A percentile compares a stretch with the other conserved stretches of the same genome.
phyloP scores from a whole-genome alignment of 805 yeast genomes.

The Hanseniaspora vineae region DNA sequence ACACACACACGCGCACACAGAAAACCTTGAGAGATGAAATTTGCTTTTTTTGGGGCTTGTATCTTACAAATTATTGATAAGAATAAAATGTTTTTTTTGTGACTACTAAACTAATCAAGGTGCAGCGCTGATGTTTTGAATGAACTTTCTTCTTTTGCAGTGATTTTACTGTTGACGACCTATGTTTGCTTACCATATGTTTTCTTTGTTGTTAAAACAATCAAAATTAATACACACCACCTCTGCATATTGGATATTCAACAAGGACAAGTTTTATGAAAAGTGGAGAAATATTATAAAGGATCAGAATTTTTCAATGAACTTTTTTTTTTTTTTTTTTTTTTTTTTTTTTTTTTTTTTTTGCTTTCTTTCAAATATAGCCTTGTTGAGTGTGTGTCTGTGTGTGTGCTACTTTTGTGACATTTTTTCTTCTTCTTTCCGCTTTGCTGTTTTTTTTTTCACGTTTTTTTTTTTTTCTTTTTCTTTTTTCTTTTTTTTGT shows the following conservation, averaged over 20 bases:
- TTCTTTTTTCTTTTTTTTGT: no score
- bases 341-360: background rate
- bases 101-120: background rate
- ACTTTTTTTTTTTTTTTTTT: background rate
- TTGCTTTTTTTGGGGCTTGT: background rate
- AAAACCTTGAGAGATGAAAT: background rate
- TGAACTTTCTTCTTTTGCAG: background rate
- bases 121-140: background rate
- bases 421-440: no score
- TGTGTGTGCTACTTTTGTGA: no score
- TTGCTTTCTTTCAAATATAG: no score
- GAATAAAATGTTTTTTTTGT: no score
- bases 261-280: background rate
- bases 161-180: background rate
- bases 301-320: background rate
- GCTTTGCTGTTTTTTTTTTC: no score
- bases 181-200: no score
- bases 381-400: no score
- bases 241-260: background rate
- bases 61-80: background rate
- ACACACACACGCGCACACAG: no score
- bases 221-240: no score
- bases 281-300: background rate
- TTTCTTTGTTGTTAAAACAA: no score
- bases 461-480: no score